A percentile compares a stretch with the other conserved stretches of the same genome.
These are phyloP conservation scores for Mortierella sp. DNA, from an alignment of 371 early-diverging fungal species.

Conservation along the genomic window DNA sequence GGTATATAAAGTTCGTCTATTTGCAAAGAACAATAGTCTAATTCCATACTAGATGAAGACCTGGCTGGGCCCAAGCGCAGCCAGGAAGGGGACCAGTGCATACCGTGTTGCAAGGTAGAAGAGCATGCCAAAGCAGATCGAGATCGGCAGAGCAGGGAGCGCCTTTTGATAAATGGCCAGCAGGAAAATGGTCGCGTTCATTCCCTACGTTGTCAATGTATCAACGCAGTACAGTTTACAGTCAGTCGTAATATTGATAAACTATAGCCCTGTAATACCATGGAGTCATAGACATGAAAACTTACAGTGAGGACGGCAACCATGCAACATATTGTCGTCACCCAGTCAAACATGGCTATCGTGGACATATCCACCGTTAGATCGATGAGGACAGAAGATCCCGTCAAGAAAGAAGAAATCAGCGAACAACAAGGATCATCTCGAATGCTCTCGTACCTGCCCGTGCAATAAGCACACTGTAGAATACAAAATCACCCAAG, in stretches of 20 bases:
- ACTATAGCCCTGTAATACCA: too few species aligned
- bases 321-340: conserved; percentile 83
- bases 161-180: conserved; percentile 85
- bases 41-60: conserved; percentile 48
- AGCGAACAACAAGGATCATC: too few species aligned
- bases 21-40: too few species aligned
- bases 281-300: too few species aligned
- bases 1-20: too few species aligned
- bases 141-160: conserved; percentile 88
- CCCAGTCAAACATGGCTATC: conserved; percentile 85
- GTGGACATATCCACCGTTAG: neutral
- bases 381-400: neutral
- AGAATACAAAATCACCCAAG: conserved; percentile 92
- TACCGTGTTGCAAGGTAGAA: conserved; percentile 80
- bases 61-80: conserved; percentile 32
- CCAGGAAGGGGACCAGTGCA: conserved; percentile 72
- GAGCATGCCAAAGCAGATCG: conserved; percentile 88
- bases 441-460: conserved; percentile 72
- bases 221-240: too few species aligned
- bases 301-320: conserved; percentile 80
- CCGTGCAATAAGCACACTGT: conserved; percentile 84
- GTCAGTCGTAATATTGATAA: too few species aligned
- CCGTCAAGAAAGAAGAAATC: too few species aligned
- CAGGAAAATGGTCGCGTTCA: conserved; percentile 87
- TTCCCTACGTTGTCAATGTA: conserved; percentile 58